Evolutionary conservation across 2,329 filamentous ascomycete species (phyloP).

Genomic region (Colletotrichum nymphaeae): DNA sequence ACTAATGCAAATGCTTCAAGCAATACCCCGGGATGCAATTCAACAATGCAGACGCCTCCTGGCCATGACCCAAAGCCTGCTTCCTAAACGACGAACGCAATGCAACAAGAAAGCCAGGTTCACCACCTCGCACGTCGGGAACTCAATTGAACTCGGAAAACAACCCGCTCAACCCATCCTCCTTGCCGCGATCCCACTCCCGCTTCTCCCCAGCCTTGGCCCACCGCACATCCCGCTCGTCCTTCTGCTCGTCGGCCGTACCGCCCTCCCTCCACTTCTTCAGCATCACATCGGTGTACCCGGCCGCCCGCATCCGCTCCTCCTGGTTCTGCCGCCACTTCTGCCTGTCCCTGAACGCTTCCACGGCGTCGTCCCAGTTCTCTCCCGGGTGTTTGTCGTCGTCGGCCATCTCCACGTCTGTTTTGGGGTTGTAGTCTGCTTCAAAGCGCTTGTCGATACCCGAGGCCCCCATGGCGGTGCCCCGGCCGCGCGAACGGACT

Average conservation of each 20-base stretch:
- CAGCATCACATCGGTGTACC: slow-evolving; percentile 82
- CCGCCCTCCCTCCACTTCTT: slow-evolving; percentile 75
- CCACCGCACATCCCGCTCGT: slow-evolving; percentile 77
- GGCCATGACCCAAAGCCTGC: neutral
- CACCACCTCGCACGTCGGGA: no score
- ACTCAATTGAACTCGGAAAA: slow-evolving; percentile 35
- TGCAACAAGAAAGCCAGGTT: neutral
- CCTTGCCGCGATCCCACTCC: slow-evolving; percentile 71
- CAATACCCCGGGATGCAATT: neutral
- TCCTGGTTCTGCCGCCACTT: slow-evolving; percentile 82
- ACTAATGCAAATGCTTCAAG: neutral
- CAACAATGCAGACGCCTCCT: neutral
- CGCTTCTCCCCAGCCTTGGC: slow-evolving; percentile 72
- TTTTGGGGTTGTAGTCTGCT: slow-evolving; percentile 67
- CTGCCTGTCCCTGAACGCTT: slow-evolving; percentile 82
- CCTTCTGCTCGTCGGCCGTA: slow-evolving; percentile 55
- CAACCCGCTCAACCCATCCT: slow-evolving; percentile 27
- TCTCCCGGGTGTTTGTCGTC: slow-evolving; percentile 58
- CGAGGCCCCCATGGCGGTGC: slow-evolving; percentile 68
- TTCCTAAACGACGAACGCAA: neutral
- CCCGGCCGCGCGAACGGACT: slow-evolving; percentile 75
- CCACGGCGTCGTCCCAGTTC: slow-evolving; percentile 84
- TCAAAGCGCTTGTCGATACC: slow-evolving; percentile 87
- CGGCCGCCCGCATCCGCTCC: slow-evolving; percentile 79
- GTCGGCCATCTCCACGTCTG: slow-evolving; percentile 65